Base-by-base conservation (phyloP, 108 stramenopile genomes). In the Fistulifera solaris region DNA sequence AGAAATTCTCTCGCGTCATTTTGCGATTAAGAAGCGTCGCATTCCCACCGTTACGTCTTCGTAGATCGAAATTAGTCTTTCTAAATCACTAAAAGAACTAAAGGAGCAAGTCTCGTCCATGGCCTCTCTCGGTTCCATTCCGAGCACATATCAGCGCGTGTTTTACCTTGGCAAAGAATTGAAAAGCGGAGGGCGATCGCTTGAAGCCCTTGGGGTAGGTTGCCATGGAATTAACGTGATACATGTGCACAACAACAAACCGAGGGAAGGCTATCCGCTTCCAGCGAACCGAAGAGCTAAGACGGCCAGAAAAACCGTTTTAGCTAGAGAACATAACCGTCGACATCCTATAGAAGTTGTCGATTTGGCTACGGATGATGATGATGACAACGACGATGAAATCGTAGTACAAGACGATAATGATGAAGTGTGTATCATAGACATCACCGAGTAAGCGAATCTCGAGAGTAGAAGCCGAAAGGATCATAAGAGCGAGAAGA, bases 101-200 rank as follows among this genome's bases (percentile, higher is more conserved):
- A 71, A 67, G 63, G 65, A 70, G 18, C 24, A 19, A 27, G 63
- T 75, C 23, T 2, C 43, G 38, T 38, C 57, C 27, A 45, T 59
- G 24, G 21, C 35, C 0, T 26, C 38, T 14, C 67, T 77, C 2
- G 72, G 71, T 1, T 64, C 65, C 11, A 54, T 70, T 12, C 38
- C 19, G 31, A 62, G 66, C 15, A 1, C 43, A 1, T n/a, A 70
- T n/a, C 87, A 88, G 56, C 70, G 87, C n/a, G 38, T 88, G 7
- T 88, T 88, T 72, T 70, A 82, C 58, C 49, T 88, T 22, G 87
- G 87, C 1, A 45, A 78, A 18, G 87, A 88, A 56, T 59, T 88
- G 16, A 88, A 88, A 56, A 68, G 72, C 17, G 68, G 67, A 6
- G 75, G 75, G 31, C 78, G 87, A 17, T 58, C 69, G 0, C 52